Percentiles rank a stretch among this genome's conserved stretches.
phyloP scores from a whole-genome alignment of 164 flowering plant genomes.

The Liquidambar formosana region DNA sequence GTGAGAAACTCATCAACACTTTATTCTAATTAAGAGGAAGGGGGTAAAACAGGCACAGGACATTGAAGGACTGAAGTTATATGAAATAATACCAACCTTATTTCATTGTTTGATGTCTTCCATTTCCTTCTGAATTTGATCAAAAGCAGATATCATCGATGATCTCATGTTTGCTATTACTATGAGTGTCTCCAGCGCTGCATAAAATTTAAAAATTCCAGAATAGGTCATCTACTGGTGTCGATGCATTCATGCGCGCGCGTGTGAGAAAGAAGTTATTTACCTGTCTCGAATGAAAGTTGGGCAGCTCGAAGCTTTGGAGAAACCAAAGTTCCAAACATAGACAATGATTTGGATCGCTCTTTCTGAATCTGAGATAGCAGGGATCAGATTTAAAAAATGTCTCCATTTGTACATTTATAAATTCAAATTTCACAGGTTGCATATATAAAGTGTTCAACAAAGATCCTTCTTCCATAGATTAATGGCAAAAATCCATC shows the following conservation, averaged over 20 bases:
- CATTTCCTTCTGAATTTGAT: conserved; percentile 41
- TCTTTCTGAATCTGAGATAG: conserved; percentile 56
- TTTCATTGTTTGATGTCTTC: conserved; percentile 16
- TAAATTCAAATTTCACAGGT: not conserved
- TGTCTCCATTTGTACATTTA: not conserved
- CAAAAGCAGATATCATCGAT: conserved; percentile 49
- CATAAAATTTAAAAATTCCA: conserved; percentile 10
- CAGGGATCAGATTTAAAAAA: not conserved
- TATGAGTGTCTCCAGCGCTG: conserved; percentile 74
- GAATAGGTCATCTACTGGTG: not conserved
- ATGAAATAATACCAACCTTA: conserved; percentile 1
- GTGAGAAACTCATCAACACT: not conserved
- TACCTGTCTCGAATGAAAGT: conserved; percentile 87
- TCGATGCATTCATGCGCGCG: not conserved
- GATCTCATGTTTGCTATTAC: conserved; percentile 75
- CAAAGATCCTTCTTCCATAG: not conserved
- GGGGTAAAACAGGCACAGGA: not conserved
- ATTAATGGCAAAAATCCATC: not conserved
- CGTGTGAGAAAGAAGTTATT: not conserved
- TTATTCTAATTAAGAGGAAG: no score
- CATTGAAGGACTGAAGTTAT: not conserved
- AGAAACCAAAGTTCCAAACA: conserved; percentile 83
- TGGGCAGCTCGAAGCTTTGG: conserved; percentile 89
- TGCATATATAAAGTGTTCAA: not conserved
- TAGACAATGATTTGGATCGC: conserved; percentile 60